Percentiles rank a stretch among this genome's conserved stretches.
Conservation (phyloP, 305 asterid species). For the Striga hermonthica region DNA sequence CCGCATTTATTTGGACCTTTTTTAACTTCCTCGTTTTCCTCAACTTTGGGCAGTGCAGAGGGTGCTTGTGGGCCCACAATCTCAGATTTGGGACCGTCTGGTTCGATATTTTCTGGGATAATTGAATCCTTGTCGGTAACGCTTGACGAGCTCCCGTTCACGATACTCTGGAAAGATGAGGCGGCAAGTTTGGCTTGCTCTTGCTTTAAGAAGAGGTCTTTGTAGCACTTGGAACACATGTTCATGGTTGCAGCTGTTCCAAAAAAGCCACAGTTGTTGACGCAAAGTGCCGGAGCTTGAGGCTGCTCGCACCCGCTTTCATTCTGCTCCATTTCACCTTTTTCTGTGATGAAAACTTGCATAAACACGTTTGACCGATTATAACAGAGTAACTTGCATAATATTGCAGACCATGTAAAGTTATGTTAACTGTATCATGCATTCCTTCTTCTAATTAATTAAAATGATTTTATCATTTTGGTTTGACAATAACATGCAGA, state of each 20-base stretch:
- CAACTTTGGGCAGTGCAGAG: background rate
- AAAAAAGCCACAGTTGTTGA: slow-evolving; percentile 14
- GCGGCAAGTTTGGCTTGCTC: slow-evolving; percentile 7
- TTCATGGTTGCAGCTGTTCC: slow-evolving; percentile 17
- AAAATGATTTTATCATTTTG: too few species aligned
- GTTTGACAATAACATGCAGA: too few species aligned
- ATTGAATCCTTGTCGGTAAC: background rate
- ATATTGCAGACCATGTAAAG: too few species aligned
- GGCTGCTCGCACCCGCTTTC: too few species aligned
- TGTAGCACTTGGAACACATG: slow-evolving; percentile 19
- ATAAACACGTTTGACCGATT: too few species aligned
- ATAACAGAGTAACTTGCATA: too few species aligned
- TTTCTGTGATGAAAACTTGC: too few species aligned
- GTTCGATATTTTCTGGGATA: too few species aligned
- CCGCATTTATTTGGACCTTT: slow-evolving; percentile 9
- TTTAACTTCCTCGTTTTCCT: background rate
- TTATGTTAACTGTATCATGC: too few species aligned
- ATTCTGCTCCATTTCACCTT: too few species aligned
- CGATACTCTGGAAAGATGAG: slow-evolving; percentile 7
- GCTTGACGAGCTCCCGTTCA: background rate
- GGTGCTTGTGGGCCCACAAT: background rate
- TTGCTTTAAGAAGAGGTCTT: background rate
- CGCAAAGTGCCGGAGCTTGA: background rate
- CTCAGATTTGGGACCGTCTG: background rate
- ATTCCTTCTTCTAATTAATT: too few species aligned